Evolutionary conservation across 2,329 filamentous ascomycete species (phyloP), one percentile per base, ranked within the genome.

Genomic region (Fusarium tanahbumbuense): DNA sequence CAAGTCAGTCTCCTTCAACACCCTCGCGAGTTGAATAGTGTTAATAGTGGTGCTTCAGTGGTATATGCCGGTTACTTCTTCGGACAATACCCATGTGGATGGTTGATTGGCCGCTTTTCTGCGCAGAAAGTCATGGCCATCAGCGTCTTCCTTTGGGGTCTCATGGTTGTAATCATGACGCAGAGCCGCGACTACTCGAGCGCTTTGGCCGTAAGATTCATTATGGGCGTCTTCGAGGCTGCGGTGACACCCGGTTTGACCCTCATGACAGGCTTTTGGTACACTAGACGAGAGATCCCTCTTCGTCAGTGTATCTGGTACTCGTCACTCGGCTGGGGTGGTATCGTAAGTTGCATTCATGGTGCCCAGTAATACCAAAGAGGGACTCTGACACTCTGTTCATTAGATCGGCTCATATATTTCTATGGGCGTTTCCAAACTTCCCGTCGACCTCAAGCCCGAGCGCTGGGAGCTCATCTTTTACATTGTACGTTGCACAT

Each of bases 221-320:
- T 59, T 12, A 59, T 59, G 56, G 56, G 56, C 12, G 23, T 59
- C 5, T 59, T 59, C 37, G 56, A 59, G 23, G 56, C 56, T 1
- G 56, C 56, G 5, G 56, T 59, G 2, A 59, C 56, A 4, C 49
- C 56, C 5, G 56, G 56, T 1, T 5, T 59, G 23, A 59, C 56
- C 3, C 56, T 59, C 12, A 59, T 56, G 49, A 59, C 56, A 2
- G 56, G 56, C 4, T 59, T 59, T 27, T 59, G 56, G 56, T 59
- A 59, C 8, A 59, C 56, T 2, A 41, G 56, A 30, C 56, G 56
- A 18, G 56, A 59, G n/a, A 56, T 59, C 4, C 56, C 56, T 16
- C 56, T 59, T 8, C 56, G 56, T 6, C 56, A 59, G 23, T 59
- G 56, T 37, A 59, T 59, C 8, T 59, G 56, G 56, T 59, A 59